Evolutionary conservation across 805 yeast species (phyloP).

Genomic region (Kodamaea leandrae): DNA sequence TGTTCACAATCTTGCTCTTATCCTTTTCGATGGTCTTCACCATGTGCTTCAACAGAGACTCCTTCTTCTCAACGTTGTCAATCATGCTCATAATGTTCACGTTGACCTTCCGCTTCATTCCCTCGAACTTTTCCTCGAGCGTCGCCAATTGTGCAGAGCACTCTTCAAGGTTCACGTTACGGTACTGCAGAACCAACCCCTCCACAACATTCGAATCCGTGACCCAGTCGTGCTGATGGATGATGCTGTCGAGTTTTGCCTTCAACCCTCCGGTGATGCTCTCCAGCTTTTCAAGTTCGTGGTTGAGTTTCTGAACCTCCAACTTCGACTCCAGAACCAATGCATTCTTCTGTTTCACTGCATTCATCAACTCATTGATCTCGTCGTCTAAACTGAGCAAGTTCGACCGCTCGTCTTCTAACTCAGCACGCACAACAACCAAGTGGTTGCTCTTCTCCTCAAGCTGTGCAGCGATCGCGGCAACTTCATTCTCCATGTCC

Average conservation of each 20-base stretch:
- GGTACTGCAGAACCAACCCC: constrained; percentile 58
- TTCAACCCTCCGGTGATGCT: constrained; percentile 36
- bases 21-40: constrained; percentile 85
- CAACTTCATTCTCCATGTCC: constrained; percentile 18
- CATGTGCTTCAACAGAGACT: constrained; percentile 70
- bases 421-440: constrained; percentile 23
- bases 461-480: constrained; percentile 13
- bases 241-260: constrained; percentile 42
- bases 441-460: constrained; percentile 20
- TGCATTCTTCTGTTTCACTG: constrained; percentile 45
- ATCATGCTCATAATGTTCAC: constrained; percentile 86
- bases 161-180: constrained; percentile 60
- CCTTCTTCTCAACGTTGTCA: constrained; percentile 88
- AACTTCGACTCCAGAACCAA: constrained; percentile 47
- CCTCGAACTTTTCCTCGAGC: constrained; percentile 57
- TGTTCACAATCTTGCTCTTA: constrained; percentile 83
- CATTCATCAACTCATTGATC: constrained; percentile 53
- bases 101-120: constrained; percentile 79
- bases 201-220: constrained; percentile 57
- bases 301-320: constrained; percentile 50
- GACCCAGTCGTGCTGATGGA: constrained; percentile 70
- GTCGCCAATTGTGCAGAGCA: constrained; percentile 55
- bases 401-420: constrained; percentile 56
- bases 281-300: constrained; percentile 52
- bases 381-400: constrained; percentile 75